Conservation (phyloP, 305 asterid genomes). For the Fraxinus sp. region DNA sequence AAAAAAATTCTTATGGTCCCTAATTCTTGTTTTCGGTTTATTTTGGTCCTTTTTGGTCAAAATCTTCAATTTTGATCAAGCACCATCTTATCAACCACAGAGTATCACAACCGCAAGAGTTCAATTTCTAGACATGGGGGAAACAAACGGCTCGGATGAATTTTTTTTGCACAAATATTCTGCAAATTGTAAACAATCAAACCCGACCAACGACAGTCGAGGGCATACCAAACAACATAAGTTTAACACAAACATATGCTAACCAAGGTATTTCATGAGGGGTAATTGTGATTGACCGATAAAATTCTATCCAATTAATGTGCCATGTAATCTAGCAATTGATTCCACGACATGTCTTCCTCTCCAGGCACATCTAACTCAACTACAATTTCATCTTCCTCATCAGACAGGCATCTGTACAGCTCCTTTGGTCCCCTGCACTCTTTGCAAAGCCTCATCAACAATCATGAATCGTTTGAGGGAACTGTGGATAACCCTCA, state of each 20-base stretch:
- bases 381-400: not conserved
- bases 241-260: not conserved
- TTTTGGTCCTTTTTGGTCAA: not conserved
- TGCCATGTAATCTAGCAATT: not conserved
- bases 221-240: not conserved
- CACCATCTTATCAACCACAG: not conserved
- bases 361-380: not conserved
- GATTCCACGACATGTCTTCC: not conserved
- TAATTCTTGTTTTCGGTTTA: not conserved
- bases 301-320: not conserved
- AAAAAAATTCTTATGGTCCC: not conserved
- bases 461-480: not conserved
- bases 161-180: not conserved
- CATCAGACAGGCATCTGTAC: not conserved
- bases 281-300: not conserved
- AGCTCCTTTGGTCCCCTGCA: not conserved
- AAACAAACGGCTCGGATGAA: not conserved
- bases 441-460: not conserved
- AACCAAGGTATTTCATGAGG: not conserved
- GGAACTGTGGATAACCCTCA: not conserved
- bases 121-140: not conserved
- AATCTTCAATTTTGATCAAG: not conserved
- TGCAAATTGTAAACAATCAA: not conserved
- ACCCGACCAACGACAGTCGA: not conserved
- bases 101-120: not conserved